Evolutionary conservation across 176 grass and related monocot genomes (phyloP).

Genomic region (Rhipidocladum racemiflorum): DNA sequence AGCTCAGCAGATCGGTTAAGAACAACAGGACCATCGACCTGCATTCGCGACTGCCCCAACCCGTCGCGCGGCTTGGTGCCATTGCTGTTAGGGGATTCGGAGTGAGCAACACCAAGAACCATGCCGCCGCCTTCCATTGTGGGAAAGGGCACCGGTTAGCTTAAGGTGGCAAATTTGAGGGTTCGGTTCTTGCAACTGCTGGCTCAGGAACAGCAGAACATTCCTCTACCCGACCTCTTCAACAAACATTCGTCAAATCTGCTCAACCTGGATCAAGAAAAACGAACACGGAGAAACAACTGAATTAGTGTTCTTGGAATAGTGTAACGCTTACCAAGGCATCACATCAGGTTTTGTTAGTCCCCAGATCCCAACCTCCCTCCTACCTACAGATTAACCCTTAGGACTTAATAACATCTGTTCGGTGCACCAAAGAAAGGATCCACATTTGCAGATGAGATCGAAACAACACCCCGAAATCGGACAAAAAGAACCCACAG

Average conservation of each 20-base stretch:
- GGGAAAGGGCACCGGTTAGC: not conserved
- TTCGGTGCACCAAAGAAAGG: not conserved
- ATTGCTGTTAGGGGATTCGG: not conserved
- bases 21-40: constrained; percentile 21
- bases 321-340: no score
- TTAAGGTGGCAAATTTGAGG: not conserved
- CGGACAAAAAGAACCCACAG: not conserved
- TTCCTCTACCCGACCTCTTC: not conserved
- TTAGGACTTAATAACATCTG: not conserved
- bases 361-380: not conserved
- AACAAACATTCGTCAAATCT: not conserved
- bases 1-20: constrained; percentile 24
- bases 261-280: constrained; percentile 2
- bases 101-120: constrained; percentile 1
- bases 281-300: not conserved
- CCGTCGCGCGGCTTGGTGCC: not conserved
- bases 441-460: not conserved
- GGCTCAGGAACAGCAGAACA: not conserved
- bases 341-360: not conserved
- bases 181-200: not conserved
- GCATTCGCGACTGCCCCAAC: constrained; percentile 25
- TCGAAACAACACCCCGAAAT: not conserved
- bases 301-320: no score
- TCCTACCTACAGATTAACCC: not conserved
- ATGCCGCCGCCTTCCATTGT: constrained; percentile 24